Base-by-base conservation (phyloP, 2,329 filamentous ascomycete species). In the Sclerotinia borealis region DNA sequence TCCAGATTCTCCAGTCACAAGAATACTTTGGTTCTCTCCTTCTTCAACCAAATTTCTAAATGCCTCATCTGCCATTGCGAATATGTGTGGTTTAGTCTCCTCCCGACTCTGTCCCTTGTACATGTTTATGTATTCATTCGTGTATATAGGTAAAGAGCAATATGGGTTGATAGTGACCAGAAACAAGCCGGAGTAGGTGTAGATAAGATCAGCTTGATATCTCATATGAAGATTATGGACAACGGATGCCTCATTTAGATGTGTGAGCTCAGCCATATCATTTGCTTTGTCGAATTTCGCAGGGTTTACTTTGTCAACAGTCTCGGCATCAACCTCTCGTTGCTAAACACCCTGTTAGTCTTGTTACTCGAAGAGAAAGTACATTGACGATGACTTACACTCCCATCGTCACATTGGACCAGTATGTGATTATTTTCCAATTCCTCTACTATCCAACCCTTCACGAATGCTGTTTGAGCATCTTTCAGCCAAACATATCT, bases 221-320 rank as follows among this genome's bases (percentile, higher is more conserved):
- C 95, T 84, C 81, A 91, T 93, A 70, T 96, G 90, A 63, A 99
- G 83, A 74, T 99, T 99, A 79, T 99, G 93, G 59, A 99, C 93
- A 59, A 99, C 95, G 0, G 95, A 98, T 27, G 93, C 91, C 78
- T 99, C 95, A 77, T 99, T 99, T 68, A 99, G 81, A 77, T 99
- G 95, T 7, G 95, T 99, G 73, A 99, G 83, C 76, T 99, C 95
- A 29, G 96, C 95, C 95, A 99, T 99, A 77, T 99, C 96, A 79
- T 96, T 92, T 68, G 93, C 93, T 78, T 97, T 99, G 83, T 99
- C 95, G 79, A 99, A 99, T 76, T 99, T 99, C 73, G 93, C 93
- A 52, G 95, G 95, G 77, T 99, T 99, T 80, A 99, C 96, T 78
- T 97, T 98, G 81, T 99, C 96, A 69, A 97, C 92, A 71, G 87